Conservation (phyloP, 2,329 filamentous ascomycete species). For the Sordariomycetes sp. region DNA sequence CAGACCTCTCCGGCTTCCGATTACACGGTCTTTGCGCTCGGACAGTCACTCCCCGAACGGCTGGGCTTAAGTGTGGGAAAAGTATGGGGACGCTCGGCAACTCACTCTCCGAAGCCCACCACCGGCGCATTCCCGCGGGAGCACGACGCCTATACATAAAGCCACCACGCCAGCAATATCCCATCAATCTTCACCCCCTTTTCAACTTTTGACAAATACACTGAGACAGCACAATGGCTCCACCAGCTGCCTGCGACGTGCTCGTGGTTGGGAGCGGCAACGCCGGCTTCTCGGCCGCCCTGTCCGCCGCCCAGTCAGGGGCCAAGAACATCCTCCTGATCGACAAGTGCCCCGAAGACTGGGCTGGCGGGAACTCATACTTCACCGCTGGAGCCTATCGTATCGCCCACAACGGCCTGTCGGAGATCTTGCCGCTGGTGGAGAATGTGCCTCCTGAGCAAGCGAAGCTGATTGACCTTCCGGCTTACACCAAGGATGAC, state of each 20-base stretch:
- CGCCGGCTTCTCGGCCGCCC: conserved; percentile 52
- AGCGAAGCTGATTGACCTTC: conserved; percentile 44
- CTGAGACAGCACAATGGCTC: background rate
- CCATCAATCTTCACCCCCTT: no score
- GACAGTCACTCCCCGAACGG: no score
- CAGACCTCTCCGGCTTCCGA: no score
- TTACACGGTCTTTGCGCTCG: no score
- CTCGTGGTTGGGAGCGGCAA: conserved; percentile 55
- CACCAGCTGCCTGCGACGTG: conserved; percentile 17
- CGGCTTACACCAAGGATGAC: conserved; percentile 42
- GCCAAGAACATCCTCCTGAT: conserved; percentile 40
- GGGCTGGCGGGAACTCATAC: conserved; percentile 55
- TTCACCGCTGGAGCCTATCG: conserved; percentile 59
- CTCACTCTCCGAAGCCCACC: no score
- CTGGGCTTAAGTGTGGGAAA: no score
- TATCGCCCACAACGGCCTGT: conserved; percentile 42
- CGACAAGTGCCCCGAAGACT: conserved; percentile 48
- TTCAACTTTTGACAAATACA: no score
- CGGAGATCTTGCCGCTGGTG: conserved; percentile 50
- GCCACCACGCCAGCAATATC: no score
- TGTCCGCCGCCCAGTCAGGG: conserved; percentile 41
- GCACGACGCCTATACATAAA: no score
- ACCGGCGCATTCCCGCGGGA: no score
- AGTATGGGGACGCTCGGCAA: no score
- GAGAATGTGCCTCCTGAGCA: conserved; percentile 43